Evolutionary conservation across 2,329 filamentous ascomycete species (phyloP).

Genomic region (Clarireedia paspali): DNA sequence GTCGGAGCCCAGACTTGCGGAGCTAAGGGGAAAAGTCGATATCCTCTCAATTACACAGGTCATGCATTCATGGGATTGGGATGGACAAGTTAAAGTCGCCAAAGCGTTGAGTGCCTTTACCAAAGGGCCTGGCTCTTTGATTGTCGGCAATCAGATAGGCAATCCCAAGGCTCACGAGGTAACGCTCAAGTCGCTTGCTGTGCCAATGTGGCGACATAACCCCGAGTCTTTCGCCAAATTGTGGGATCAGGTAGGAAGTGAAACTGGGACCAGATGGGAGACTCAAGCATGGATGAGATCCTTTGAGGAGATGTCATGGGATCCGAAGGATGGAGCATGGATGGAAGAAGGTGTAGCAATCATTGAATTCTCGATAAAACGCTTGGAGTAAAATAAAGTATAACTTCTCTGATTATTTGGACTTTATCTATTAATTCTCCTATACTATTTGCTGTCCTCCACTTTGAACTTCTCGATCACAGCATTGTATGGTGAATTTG

Average conservation of each 20-base stretch:
- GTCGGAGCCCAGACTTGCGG: slow-evolving; percentile 21
- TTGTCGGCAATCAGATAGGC: slow-evolving; percentile 8
- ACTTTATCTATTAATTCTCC: too few species aligned
- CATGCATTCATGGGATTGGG: slow-evolving; percentile 37
- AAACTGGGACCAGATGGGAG: slow-evolving; percentile 11
- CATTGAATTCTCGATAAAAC: not conserved
- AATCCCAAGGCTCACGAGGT: slow-evolving; percentile 2
- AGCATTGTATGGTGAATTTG: too few species aligned
- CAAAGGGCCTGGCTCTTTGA: not conserved
- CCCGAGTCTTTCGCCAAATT: slow-evolving; percentile 6
- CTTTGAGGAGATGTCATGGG: slow-evolving; percentile 6
- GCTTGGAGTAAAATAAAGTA: not conserved
- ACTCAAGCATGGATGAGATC: not conserved
- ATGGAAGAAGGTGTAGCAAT: slow-evolving; percentile 2
- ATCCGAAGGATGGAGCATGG: not conserved
- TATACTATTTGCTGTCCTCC: too few species aligned
- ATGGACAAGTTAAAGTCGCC: slow-evolving; percentile 26
- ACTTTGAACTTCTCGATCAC: too few species aligned
- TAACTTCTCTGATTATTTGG: too few species aligned
- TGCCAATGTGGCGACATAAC: slow-evolving; percentile 8
- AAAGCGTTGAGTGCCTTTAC: slow-evolving; percentile 9
- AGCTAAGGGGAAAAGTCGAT: slow-evolving; percentile 33
- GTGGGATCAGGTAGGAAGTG: slow-evolving; percentile 8
- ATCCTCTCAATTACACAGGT: slow-evolving; percentile 35
- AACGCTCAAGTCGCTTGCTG: not conserved